Conservation (phyloP, 306 rosid species). For the Gynostemma pentaphyllum region DNA sequence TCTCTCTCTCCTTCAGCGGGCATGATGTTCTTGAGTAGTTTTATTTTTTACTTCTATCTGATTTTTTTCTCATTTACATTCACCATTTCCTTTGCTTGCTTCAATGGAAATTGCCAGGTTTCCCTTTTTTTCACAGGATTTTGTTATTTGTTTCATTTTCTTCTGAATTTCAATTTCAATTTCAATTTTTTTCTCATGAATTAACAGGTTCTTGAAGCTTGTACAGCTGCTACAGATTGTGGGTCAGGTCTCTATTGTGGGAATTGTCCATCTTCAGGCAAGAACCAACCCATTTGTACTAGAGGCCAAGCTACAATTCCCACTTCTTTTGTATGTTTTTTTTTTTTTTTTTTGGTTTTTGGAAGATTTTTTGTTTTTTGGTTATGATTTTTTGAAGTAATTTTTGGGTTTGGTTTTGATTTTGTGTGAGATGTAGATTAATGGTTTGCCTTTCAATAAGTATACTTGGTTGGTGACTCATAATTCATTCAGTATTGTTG, state of each 20-base stretch:
- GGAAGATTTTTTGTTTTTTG: neutral
- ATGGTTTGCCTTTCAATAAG: constrained; percentile 78
- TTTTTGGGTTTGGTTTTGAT: neutral
- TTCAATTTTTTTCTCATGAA: too few species aligned
- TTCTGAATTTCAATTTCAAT: constrained; percentile 14
- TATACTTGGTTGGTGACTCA: constrained; percentile 89
- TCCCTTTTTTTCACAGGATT: too few species aligned
- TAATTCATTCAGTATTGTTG: constrained; percentile 84
- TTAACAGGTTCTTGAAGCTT: constrained; percentile 66
- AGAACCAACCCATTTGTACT: constrained; percentile 51
- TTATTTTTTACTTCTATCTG: constrained; percentile 21
- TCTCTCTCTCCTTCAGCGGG: constrained; percentile 6
- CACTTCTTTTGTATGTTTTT: constrained; percentile 47
- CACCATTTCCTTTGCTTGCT: constrained; percentile 43
- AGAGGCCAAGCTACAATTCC: constrained; percentile 64
- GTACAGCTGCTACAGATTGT: constrained; percentile 59
- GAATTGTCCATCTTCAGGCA: constrained; percentile 69
- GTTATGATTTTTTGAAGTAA: neutral
- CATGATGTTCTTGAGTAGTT: constrained; percentile 39
- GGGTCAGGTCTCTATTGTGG: constrained; percentile 76
- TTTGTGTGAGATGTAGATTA: constrained; percentile 34
- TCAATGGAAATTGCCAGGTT: constrained; percentile 82
- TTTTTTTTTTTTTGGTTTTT: neutral
- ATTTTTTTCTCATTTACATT: constrained; percentile 23
- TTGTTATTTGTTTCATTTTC: neutral